Percentiles rank a stretch among this genome's conserved stretches.
Conservation (phyloP, 2,329 filamentous ascomycete species). For the Furcasterigmium sp. region DNA sequence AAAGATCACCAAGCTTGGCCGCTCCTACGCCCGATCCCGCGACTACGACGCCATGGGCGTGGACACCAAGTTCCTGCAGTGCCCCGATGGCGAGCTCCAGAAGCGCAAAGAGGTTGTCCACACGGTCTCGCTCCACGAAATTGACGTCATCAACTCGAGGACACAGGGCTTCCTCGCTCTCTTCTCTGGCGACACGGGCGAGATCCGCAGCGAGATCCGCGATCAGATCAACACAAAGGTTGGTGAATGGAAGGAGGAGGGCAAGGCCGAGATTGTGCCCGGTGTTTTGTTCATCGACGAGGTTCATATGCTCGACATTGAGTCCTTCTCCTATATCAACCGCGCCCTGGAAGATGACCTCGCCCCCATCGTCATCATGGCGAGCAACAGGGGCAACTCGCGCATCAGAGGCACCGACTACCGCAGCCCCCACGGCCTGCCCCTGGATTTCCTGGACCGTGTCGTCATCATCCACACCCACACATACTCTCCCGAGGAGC, state of each 20-base stretch:
- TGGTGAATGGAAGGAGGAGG: constrained; percentile 98
- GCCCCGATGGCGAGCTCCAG: constrained; percentile 94
- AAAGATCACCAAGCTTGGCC: constrained; percentile 94
- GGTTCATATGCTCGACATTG: constrained; percentile 99
- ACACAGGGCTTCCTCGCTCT: constrained; percentile 97
- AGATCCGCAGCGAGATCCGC: constrained; percentile 93
- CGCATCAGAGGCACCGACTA: constrained; percentile 93
- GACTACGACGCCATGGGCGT: constrained; percentile 99
- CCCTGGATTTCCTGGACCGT: constrained; percentile 91
- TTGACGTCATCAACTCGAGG: constrained; percentile 97
- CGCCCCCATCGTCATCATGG: constrained; percentile 98
- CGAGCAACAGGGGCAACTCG: constrained; percentile 88
- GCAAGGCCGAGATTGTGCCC: constrained; percentile 96
- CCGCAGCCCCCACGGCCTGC: constrained; percentile 86
- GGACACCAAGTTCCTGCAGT: constrained; percentile 97
- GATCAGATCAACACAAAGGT: constrained; percentile 99
- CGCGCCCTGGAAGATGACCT: constrained; percentile 91
- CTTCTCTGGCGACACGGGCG: constrained; percentile 95
- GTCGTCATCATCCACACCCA: constrained; percentile 96
- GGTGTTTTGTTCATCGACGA: constrained; percentile 98
- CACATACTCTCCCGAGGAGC: constrained; percentile 74
- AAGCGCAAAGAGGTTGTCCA: constrained; percentile 96
- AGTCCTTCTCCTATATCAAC: constrained; percentile 99
- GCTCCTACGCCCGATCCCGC: constrained; percentile 88
- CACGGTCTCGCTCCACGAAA: constrained; percentile 95